Conservation (phyloP, 1,284 basidiomycete genomes). For the Sanghuangporus baumii region DNA sequence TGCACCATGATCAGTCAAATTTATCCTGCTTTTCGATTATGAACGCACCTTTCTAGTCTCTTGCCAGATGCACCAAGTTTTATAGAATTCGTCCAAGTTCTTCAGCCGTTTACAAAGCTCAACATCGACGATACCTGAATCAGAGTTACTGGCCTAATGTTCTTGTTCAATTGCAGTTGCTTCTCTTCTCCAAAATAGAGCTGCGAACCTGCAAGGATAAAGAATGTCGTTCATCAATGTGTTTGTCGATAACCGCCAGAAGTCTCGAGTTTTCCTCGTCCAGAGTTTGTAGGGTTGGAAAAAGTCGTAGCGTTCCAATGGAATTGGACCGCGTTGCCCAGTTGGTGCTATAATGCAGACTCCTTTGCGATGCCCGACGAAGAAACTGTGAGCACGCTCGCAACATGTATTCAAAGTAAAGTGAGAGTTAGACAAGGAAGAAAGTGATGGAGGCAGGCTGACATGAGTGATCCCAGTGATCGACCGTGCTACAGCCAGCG, state of each 20-base stretch:
- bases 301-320: background rate
- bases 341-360: background rate
- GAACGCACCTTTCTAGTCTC: conserved; percentile 36
- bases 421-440: too few species aligned
- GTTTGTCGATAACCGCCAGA: conserved; percentile 29
- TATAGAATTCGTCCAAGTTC: conserved; percentile 45
- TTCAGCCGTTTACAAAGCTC: conserved; percentile 40
- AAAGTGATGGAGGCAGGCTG: too few species aligned
- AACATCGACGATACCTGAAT: conserved; percentile 36
- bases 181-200: background rate
- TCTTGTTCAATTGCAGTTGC: background rate
- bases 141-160: conserved; percentile 21
- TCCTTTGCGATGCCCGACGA: background rate
- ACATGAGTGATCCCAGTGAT: background rate
- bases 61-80: conserved; percentile 46
- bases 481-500: too few species aligned
- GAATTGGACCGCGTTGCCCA: background rate
- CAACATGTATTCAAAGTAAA: background rate
- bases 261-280: conserved; percentile 30
- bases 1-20: conserved; percentile 22
- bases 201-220: conserved; percentile 28
- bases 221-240: conserved; percentile 25
- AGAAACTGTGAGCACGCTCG: background rate
- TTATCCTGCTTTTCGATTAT: background rate
- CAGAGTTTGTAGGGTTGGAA: conserved; percentile 14